Conservation (phyloP, 352 stramenopile genomes). For the Phytophthora multivora region DNA sequence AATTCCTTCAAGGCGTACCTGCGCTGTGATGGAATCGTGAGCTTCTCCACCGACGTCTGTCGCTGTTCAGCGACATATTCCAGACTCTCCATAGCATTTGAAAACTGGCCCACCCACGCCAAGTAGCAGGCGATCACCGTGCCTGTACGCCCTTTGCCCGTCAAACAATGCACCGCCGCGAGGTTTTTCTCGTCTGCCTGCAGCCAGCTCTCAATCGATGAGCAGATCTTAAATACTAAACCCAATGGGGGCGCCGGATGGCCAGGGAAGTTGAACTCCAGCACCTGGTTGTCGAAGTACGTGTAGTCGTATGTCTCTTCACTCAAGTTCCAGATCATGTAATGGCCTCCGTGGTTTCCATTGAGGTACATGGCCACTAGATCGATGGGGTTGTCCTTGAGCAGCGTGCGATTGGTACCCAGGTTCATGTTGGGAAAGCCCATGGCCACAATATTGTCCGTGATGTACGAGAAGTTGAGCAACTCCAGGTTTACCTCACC, state of each 20-base stretch:
- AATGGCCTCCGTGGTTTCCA: conserved; percentile 92
- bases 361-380: conserved; percentile 95
- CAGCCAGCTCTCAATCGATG: conserved; percentile 97
- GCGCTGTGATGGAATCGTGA: conserved; percentile 97
- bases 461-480: conserved; percentile 93
- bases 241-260: conserved; percentile 96
- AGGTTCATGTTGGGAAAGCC: conserved; percentile 91
- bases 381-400: conserved; percentile 91
- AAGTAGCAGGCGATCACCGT: conserved; percentile 96
- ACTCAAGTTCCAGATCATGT: conserved; percentile 99
- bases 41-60: conserved; percentile 86
- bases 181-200: conserved; percentile 96
- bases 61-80: conserved; percentile 93
- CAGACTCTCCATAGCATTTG: conserved; percentile 93
- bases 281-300: conserved; percentile 95
- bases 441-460: conserved; percentile 89
- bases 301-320: conserved; percentile 97
- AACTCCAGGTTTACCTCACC: conserved; percentile 85
- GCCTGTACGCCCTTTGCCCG: conserved; percentile 93
- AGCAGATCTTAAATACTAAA: conserved; percentile 97
- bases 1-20: conserved; percentile 44
- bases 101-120: conserved; percentile 93
- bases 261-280: conserved; percentile 98
- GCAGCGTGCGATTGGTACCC: conserved; percentile 70
- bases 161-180: conserved; percentile 96